phyloP scores from a whole-genome alignment of 106 monocot genomes.

The Chionographis japonica region DNA sequence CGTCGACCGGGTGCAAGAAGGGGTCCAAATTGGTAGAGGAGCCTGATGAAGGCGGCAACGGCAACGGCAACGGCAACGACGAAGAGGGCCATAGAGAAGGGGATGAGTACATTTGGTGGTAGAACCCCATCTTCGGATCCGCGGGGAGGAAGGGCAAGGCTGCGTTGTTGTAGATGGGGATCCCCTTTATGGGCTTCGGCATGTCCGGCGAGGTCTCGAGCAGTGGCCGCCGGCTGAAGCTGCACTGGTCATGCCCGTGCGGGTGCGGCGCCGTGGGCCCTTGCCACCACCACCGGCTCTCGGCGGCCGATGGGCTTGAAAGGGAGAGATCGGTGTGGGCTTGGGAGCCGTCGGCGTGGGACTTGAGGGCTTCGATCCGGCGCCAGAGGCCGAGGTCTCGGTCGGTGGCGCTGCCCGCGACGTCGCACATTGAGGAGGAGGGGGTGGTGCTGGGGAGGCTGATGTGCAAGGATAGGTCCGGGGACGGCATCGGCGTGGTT shows the following conservation, averaged over 20 bases:
- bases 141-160: conserved; percentile 14
- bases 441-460: conserved; percentile 31
- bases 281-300: conserved; percentile 14
- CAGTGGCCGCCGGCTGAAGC: no score
- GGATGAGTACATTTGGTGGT: conserved; percentile 3
- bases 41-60: background rate
- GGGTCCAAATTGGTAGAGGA: conserved; percentile 9
- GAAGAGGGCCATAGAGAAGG: background rate
- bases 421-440: background rate
- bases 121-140: conserved; percentile 23
- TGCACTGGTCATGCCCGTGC: background rate
- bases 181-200: conserved; percentile 37
- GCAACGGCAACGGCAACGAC: background rate
- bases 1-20: no score
- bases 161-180: conserved; percentile 41
- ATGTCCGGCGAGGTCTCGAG: background rate
- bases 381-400: conserved; percentile 8
- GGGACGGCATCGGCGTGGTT: conserved; percentile 31
- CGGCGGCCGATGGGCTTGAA: conserved; percentile 17
- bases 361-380: conserved; percentile 1
- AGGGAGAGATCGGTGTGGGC: conserved; percentile 38
- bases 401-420: no score
- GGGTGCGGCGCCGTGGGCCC: background rate
- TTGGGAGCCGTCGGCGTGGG: conserved; percentile 2
- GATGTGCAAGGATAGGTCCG: conserved; percentile 62